Evolutionary conservation across 805 yeast species (phyloP).

Genomic region (Ogataea nonfermentans): DNA sequence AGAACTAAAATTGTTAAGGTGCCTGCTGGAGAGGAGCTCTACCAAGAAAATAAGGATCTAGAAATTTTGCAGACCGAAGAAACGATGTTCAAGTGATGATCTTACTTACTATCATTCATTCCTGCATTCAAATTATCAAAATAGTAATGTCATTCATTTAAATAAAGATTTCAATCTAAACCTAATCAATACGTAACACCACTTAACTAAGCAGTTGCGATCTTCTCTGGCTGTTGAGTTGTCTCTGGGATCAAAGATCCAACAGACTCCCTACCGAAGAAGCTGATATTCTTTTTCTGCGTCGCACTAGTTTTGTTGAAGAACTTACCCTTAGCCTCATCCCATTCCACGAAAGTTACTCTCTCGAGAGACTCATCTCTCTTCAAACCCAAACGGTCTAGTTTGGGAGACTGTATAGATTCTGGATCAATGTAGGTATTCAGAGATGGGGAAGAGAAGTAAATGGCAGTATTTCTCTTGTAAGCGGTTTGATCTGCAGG

Average conservation of each 20-base stretch:
- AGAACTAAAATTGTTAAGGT: too few relatives aligned
- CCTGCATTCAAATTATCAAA: too few relatives aligned
- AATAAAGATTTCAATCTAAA: too few relatives aligned
- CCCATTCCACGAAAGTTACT: slow-evolving; percentile 43
- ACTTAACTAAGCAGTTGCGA: too few relatives aligned
- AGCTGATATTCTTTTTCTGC: slow-evolving; percentile 11
- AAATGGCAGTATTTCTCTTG: slow-evolving; percentile 41
- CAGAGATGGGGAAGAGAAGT: slow-evolving; percentile 41
- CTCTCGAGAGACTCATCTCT: slow-evolving; percentile 31
- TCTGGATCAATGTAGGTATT: slow-evolving; percentile 42
- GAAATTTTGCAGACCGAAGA: too few relatives aligned
- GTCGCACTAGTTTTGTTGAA: slow-evolving; percentile 39
- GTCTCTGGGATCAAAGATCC: slow-evolving; percentile 18
- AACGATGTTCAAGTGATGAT: too few relatives aligned
- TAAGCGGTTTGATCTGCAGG: slow-evolving; percentile 40
- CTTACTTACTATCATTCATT: too few relatives aligned
- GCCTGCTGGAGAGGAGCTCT: too few relatives aligned
- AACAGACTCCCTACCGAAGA: slow-evolving; percentile 22
- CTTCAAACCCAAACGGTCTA: slow-evolving; percentile 34
- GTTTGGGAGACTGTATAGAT: slow-evolving; percentile 37
- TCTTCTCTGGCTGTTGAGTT: too few relatives aligned
- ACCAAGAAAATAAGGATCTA: too few relatives aligned
- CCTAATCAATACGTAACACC: too few relatives aligned
- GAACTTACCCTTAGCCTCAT: slow-evolving; percentile 44
- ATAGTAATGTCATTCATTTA: too few relatives aligned